Percentiles rank a stretch among this genome's conserved stretches.
These are phyloP conservation scores for Rhizophora mangle DNA, from an alignment of 345 rosid genomes.

Conservation along the genomic window DNA sequence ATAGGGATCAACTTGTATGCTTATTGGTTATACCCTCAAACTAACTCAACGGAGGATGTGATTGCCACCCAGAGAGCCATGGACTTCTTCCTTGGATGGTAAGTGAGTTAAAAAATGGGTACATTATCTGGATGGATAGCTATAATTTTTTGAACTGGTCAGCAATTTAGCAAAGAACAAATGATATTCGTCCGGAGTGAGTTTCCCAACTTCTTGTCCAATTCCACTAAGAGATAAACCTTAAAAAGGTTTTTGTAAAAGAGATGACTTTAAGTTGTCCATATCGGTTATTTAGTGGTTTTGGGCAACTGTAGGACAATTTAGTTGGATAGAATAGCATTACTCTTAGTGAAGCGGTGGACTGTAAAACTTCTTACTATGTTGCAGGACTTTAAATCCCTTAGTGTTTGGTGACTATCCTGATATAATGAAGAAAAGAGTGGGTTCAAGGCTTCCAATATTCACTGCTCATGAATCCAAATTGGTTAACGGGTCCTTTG, in stretches of 20 bases:
- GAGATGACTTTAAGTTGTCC: too few species aligned
- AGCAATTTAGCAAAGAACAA: too few species aligned
- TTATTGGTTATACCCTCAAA: too few species aligned
- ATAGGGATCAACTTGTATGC: too few species aligned
- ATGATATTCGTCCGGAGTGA: too few species aligned
- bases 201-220: too few species aligned
- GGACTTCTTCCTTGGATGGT: constrained; percentile 44
- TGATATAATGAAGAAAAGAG: constrained; percentile 47
- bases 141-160: neutral
- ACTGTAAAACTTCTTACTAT: neutral
- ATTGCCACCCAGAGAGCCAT: constrained; percentile 38
- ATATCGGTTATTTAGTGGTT: too few species aligned
- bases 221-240: too few species aligned
- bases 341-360: neutral
- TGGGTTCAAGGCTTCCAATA: constrained; percentile 60
- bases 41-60: constrained; percentile 29
- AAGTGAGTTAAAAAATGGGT: constrained; percentile 3
- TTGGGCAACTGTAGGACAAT: too few species aligned
- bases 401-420: constrained; percentile 82
- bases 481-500: constrained; percentile 55
- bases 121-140: too few species aligned
- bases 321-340: neutral
- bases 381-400: constrained; percentile 58
- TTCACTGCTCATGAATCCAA: constrained; percentile 55
- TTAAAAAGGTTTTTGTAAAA: too few species aligned